A percentile compares a stretch with the other conserved stretches of the same genome.
These are phyloP conservation scores for Fraxinus floribunda DNA, from an alignment of 305 asterid genomes.

Conservation along the genomic window DNA sequence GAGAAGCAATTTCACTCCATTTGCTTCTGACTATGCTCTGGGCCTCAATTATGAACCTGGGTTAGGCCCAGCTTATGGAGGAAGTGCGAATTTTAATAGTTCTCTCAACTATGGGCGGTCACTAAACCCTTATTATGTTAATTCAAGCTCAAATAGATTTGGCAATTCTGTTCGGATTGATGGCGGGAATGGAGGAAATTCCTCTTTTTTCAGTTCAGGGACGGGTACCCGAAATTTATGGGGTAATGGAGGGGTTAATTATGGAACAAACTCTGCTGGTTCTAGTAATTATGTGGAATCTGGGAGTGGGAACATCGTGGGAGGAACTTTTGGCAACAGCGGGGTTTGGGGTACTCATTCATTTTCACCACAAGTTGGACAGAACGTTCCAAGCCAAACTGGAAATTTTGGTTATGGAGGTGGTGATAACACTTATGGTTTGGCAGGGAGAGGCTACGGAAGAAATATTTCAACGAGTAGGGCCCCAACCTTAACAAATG, in stretches of 20 bases:
- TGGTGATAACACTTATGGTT: constrained; percentile 29
- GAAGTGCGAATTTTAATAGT: constrained; percentile 31
- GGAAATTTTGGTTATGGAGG: constrained; percentile 30
- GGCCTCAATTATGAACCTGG: constrained; percentile 45
- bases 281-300: constrained; percentile 29
- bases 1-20: constrained; percentile 36
- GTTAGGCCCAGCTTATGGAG: constrained; percentile 37
- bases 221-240: constrained; percentile 30
- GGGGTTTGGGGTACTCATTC: constrained; percentile 34
- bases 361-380: constrained; percentile 27
- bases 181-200: constrained; percentile 40
- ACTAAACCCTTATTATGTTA: constrained; percentile 33
- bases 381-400: constrained; percentile 25
- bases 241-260: constrained; percentile 40
- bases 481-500: constrained; percentile 26
- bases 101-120: constrained; percentile 43
- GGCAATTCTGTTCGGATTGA: constrained; percentile 38
- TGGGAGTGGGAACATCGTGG: constrained; percentile 7
- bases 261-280: constrained; percentile 29
- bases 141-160: constrained; percentile 33
- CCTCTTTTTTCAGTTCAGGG: constrained; percentile 40
- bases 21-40: constrained; percentile 37
- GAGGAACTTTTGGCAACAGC: constrained; percentile 22
- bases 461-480: constrained; percentile 24
- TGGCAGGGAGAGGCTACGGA: constrained; percentile 24